These are phyloP conservation scores for Areca catechu DNA, from an alignment of 176 grass and related monocot species.

Conservation along the genomic window DNA sequence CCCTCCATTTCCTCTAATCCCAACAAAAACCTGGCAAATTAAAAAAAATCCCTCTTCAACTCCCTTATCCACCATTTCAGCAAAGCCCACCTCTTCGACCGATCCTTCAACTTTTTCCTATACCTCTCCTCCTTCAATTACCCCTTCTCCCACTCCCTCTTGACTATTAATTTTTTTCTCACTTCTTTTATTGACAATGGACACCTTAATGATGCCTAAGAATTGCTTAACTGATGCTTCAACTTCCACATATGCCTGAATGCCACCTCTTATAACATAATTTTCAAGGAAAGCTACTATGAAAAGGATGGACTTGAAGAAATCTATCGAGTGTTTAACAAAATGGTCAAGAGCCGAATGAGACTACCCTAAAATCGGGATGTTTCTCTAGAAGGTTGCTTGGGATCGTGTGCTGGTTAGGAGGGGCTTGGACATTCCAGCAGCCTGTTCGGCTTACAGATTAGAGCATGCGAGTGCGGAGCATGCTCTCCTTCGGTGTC, in stretches of 20 bases:
- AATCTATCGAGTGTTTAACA: slow-evolving; percentile 43
- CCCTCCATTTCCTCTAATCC: slow-evolving; percentile 36
- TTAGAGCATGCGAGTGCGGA: too few relatives aligned
- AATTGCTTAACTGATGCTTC: slow-evolving; percentile 28
- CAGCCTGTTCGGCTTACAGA: too few relatives aligned
- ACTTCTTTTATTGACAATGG: slow-evolving; percentile 49
- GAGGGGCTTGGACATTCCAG: too few relatives aligned
- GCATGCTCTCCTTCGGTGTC: too few relatives aligned
- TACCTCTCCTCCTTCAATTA: slow-evolving; percentile 43
- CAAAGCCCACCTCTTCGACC: slow-evolving; percentile 34
- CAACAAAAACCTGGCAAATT: slow-evolving; percentile 36
- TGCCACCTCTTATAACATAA: slow-evolving; percentile 71
- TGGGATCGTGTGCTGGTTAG: too few relatives aligned
- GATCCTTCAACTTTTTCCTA: slow-evolving; percentile 39
- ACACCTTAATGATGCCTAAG: slow-evolving; percentile 22
- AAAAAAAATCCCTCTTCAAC: slow-evolving; percentile 35
- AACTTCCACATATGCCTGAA: slow-evolving; percentile 51
- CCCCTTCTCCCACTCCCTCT: slow-evolving; percentile 24
- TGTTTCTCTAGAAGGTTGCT: too few relatives aligned
- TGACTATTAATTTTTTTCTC: neutral
- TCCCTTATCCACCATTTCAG: slow-evolving; percentile 55
- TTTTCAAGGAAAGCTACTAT: slow-evolving; percentile 39
- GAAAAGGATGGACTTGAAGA: slow-evolving; percentile 26
- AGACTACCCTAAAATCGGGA: slow-evolving; percentile 39
- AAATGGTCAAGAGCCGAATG: slow-evolving; percentile 56